Evolutionary conservation across 129 eudicot species (phyloP).

Genomic region (Lonicera japonica): DNA sequence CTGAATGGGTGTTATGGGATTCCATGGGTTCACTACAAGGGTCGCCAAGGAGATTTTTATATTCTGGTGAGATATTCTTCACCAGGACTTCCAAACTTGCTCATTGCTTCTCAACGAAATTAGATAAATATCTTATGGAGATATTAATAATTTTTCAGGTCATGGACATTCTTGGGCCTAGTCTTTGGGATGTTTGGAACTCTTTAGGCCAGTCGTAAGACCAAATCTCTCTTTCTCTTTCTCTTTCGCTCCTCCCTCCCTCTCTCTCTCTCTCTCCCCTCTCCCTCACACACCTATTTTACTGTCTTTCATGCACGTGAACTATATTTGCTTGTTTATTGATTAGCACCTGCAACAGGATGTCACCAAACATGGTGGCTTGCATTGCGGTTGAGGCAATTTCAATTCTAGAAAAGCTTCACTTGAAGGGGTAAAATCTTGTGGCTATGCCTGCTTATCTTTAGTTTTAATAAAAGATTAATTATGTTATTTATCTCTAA

Average conservation of each 20-base stretch:
- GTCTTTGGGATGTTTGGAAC: constrained; percentile 99
- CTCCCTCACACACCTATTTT: background rate
- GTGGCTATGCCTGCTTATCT: background rate
- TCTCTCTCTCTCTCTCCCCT: background rate
- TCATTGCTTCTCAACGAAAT: background rate
- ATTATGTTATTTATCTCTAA: constrained; percentile 2
- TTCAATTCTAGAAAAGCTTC: constrained; percentile 98
- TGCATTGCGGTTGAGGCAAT: constrained; percentile 99
- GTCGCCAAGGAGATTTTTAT: constrained; percentile 95
- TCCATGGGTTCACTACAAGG: constrained; percentile 93
- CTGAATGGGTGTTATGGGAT: constrained; percentile 95
- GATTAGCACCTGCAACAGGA: constrained; percentile 36
- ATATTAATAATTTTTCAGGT: constrained; percentile 39
- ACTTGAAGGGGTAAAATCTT: constrained; percentile 72
- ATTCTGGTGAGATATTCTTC: constrained; percentile 60
- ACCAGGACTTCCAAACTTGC: background rate
- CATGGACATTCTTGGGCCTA: constrained; percentile 99
- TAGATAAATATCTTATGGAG: constrained; percentile 7
- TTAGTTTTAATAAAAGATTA: background rate
- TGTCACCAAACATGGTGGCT: constrained; percentile 95
- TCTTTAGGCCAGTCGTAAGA: constrained; percentile 99
- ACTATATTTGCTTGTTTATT: constrained; percentile 2
- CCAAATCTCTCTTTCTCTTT: constrained; percentile 3
- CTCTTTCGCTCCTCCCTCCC: background rate
- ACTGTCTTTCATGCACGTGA: constrained; percentile 4